Evolutionary conservation across 768 basidiomycete genomes (phyloP), one percentile per base, ranked within the genome.

Genomic region (Russula virescens): DNA sequence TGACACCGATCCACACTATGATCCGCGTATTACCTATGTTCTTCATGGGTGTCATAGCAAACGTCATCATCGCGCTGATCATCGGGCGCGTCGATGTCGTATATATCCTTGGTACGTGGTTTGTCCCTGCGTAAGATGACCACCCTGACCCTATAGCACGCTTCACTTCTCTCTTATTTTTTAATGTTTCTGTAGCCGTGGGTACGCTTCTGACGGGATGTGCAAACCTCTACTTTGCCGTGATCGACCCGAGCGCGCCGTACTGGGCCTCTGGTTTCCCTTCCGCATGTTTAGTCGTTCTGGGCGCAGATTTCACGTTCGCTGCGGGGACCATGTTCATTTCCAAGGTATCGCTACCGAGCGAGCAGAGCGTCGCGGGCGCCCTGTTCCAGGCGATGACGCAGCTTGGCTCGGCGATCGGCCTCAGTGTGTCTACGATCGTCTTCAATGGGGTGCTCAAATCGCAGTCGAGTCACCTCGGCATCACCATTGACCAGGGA

Each of bases 181-280:
- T 14, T 31, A 19, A 14, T 58, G 16, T 31, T 31, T 31, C 31
- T 31, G 65, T 65, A 80, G 82, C 75, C 0, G 58, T 73, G 21
- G 89, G 91, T 19, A 84, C 86, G 0, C 55, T 80, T 6, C 70
- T 85, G 38, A 90, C 90, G 0, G 77, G 78, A 5, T 54, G 72
- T 9, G 86, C 87, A 0, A 80, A 79, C 62, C 72, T 91, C 10
- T 74, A 91, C 4, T 88, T 91, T 68, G 89, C 89, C 1, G 65
- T 88, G 2, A 87, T 91, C 64, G 66, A 81, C 26, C 80, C 86
- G 0, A 64, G 71, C 0, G 75, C 75, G 8, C 73, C 83, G 1
- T 92, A 85, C 67, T 92, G 90, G 91, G 87, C 86, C 1, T 87
- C 79, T 61, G 84, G 83, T 6, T 92, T 92, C 72, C 87, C 89